phyloP scores from a whole-genome alignment of 208 protist species.

The Zelonia costaricensis region DNA sequence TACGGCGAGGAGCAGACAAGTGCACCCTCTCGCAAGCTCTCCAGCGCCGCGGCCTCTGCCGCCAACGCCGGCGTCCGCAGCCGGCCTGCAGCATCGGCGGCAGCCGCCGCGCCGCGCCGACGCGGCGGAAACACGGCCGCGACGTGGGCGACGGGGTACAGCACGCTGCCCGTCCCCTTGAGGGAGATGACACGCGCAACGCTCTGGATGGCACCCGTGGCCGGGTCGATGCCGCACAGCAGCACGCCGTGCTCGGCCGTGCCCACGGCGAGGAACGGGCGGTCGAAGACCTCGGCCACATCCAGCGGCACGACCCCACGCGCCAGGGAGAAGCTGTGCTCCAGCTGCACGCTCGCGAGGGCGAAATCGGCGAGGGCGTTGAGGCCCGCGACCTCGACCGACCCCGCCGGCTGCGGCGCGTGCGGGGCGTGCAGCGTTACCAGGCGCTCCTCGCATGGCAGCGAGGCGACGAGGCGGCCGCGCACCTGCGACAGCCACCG shows the following conservation, averaged over 20 bases:
- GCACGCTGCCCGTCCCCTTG: conserved; percentile 33
- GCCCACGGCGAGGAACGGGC: conserved; percentile 62
- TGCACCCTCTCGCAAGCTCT: conserved; percentile 32
- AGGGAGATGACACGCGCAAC: conserved; percentile 45
- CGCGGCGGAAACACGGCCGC: conserved; percentile 42
- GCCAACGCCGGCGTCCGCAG: conserved; percentile 13
- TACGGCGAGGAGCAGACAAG: conserved; percentile 58
- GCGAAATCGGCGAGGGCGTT: too few relatives aligned
- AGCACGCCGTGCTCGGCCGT: conserved; percentile 73
- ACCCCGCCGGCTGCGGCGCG: neutral
- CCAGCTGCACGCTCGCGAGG: neutral
- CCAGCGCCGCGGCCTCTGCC: conserved; percentile 18
- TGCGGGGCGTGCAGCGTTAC: conserved; percentile 46
- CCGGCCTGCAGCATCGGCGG: neutral
- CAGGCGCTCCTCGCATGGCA: conserved; percentile 80
- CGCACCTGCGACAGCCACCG: conserved; percentile 49
- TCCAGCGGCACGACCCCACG: conserved; percentile 73
- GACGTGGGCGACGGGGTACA: conserved; percentile 61
- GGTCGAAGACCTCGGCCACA: conserved; percentile 48
- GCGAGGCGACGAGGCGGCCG: conserved; percentile 47
- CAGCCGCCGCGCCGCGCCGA: neutral
- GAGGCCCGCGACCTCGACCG: neutral
- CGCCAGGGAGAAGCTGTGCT: conserved; percentile 39
- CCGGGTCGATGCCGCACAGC: conserved; percentile 39
- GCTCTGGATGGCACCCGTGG: conserved; percentile 23